phyloP scores from a whole-genome alignment of 495 filamentous ascomycete genomes.

The Penicillium crystallinum region DNA sequence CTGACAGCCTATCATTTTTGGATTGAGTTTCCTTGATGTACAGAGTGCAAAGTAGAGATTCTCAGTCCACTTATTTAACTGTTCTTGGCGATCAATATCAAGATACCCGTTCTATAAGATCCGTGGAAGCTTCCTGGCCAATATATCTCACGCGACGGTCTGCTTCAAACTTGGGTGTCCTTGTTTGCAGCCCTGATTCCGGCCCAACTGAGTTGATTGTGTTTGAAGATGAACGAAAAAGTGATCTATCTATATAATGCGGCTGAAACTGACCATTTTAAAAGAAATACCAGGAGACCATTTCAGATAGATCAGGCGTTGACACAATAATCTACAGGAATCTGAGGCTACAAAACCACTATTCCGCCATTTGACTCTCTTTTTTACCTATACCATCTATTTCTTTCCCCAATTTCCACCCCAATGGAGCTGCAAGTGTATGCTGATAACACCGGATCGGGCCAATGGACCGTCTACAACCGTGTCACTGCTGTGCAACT shows the following conservation, averaged over 20 bases:
- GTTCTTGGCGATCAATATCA: not conserved
- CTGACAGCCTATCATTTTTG: slow-evolving; percentile 1
- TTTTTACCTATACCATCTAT: not conserved
- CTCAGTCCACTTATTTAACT: not conserved
- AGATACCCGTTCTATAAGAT: not conserved
- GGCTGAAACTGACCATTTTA: not conserved
- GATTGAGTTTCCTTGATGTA: not conserved
- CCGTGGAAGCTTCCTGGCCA: slow-evolving; percentile 1
- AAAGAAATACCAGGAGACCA: not conserved
- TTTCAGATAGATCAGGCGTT: not conserved
- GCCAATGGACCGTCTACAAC: not conserved
- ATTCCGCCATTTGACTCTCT: too few relatives aligned
- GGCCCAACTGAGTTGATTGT: not conserved
- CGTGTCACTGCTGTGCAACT: not conserved
- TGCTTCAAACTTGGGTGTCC: slow-evolving; percentile 1
- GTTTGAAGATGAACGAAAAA: not conserved
- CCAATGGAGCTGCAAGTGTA: not conserved
- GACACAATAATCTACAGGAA: not conserved
- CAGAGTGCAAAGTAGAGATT: not conserved
- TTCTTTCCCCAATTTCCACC: not conserved
- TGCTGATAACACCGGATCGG: not conserved
- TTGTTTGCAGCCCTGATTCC: not conserved
- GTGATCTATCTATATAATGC: not conserved
- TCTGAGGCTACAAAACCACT: not conserved
- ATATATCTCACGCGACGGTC: not conserved